phyloP scores from a whole-genome alignment of 345 rosid species.

The Balakata baccata region DNA sequence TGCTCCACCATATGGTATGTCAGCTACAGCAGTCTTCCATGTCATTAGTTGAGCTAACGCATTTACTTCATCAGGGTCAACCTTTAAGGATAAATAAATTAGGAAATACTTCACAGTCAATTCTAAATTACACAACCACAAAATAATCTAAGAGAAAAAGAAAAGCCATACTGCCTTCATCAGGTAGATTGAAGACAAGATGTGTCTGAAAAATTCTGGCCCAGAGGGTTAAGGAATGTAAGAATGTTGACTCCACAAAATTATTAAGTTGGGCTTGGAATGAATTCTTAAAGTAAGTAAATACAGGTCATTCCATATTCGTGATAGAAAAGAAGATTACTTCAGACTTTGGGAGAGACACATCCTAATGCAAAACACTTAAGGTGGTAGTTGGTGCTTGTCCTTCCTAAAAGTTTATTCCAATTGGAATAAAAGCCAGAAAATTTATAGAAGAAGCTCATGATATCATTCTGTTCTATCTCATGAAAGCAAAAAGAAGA shows the following conservation, averaged over 20 bases:
- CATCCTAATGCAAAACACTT: background rate
- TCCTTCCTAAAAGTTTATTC: conserved; percentile 1
- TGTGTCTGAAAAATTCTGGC: background rate
- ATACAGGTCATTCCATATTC: background rate
- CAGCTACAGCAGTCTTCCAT: conserved; percentile 96
- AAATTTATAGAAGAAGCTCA: background rate
- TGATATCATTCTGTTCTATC: background rate
- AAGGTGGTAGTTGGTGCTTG: background rate
- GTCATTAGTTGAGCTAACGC: conserved; percentile 97
- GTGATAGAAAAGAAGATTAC: background rate
- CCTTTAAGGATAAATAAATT: conserved; percentile 39
- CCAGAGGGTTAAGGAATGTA: background rate
- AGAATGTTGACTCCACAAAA: background rate
- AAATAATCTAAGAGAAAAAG: background rate
- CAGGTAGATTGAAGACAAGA: background rate
- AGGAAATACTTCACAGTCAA: conserved; percentile 8
- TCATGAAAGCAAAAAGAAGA: background rate
- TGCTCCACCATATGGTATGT: conserved; percentile 96
- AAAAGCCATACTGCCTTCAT: background rate
- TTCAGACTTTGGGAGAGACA: background rate
- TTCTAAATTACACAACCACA: background rate
- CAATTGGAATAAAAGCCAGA: background rate
- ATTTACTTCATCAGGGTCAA: conserved; percentile 95
- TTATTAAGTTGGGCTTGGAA: background rate
- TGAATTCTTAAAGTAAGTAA: background rate